Evolutionary conservation across 2,329 filamentous ascomycete species (phyloP), one percentile per base, ranked within the genome.

Genomic region (Aspergillus pseudoglaucus): DNA sequence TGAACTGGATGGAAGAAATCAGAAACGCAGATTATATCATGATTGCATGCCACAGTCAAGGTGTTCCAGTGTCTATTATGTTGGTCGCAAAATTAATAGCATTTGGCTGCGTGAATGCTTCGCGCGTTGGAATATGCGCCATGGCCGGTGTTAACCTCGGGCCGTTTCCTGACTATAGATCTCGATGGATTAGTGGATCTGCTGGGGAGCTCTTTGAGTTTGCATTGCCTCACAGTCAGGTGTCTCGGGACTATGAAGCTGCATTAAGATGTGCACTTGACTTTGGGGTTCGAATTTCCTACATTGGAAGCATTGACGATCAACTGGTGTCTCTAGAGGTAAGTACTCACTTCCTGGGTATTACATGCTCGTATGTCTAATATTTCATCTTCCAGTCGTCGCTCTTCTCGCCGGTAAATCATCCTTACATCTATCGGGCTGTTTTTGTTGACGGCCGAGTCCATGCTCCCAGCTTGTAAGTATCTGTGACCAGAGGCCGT

Each of bases 171-270:
- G 90, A 95, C 62, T 95, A 94, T 71, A 90, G 90, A 60, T 90
- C 88, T 42, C 83, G 88, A 49, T 85, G 95, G 59, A 81, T 97
- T 41, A 93, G 90, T 66, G 90, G 89, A 6, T 89, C 88, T 0
- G 90, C 90, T n/a, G 85, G 87, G 3, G 93, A 98, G 66, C 77
- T 98, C 0, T 98, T 95, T 75, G 90, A 97, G 46, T 97, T 98
- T 70, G 85, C 85, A 14, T 82, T 90, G 53, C 82, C 87, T 0
- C 80, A 86, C 47, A 95, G 89, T 62, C 78, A 82, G 46, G 87
- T 96, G 10, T 91, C 89, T 0, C 84, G 85, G 59, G 82, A 87
- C 56, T 94, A 96, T 56, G 83, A 88, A 58, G 75, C 82, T 23
- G 83, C 90, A 0, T 72, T 97, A 3, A 83, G 86, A 59, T 80